Percentiles rank a stretch among this genome's conserved stretches.
phyloP scores from a whole-genome alignment of 345 rosid genomes.

The Citrus maxima region DNA sequence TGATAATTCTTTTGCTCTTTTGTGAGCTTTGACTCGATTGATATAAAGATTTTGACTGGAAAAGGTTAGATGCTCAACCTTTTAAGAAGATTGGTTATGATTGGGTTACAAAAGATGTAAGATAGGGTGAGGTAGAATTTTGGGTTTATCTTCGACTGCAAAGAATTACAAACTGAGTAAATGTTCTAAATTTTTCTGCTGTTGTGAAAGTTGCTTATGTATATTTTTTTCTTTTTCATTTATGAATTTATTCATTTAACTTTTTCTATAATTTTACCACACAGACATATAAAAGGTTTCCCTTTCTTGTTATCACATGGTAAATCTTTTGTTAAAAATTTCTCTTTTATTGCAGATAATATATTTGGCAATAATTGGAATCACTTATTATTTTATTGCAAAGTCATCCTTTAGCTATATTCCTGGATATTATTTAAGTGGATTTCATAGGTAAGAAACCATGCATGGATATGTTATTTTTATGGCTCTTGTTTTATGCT shows the following conservation, averaged over 20 bases:
- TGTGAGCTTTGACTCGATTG: neutral
- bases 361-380: slow-evolving; percentile 73
- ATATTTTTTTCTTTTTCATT: neutral
- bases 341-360: slow-evolving; percentile 45
- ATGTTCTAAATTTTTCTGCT: neutral
- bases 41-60: neutral
- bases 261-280: neutral
- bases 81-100: neutral
- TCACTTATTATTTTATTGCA: slow-evolving; percentile 53
- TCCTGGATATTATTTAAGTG: slow-evolving; percentile 86
- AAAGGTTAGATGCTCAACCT: neutral
- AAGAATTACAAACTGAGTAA: neutral
- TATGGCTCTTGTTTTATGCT: neutral
- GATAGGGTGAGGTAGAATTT: neutral
- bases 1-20: neutral
- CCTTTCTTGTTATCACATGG: neutral
- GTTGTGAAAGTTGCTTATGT: neutral
- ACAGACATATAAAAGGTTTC: neutral
- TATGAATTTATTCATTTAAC: neutral
- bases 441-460: slow-evolving; percentile 56
- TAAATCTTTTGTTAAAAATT: neutral
- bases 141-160: neutral
- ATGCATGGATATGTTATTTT: slow-evolving; percentile 3
- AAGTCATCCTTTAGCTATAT: slow-evolving; percentile 66
- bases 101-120: neutral